These are phyloP conservation scores for Neocucurbitaria cava DNA, from an alignment of 2,329 filamentous ascomycete species.

Conservation along the genomic window DNA sequence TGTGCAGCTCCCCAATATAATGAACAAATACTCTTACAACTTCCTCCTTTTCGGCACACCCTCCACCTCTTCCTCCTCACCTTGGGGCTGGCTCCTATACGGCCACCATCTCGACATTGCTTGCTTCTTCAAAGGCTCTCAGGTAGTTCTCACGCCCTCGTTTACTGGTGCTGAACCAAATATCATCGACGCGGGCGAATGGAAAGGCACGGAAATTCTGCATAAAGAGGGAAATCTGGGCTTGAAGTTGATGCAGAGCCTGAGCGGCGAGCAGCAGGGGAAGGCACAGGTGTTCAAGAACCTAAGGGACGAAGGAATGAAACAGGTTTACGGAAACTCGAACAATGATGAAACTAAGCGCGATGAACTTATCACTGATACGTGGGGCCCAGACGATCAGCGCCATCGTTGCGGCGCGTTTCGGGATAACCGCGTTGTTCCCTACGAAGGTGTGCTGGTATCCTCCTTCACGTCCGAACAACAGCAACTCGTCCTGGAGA, in stretches of 20 bases:
- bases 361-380: conserved; percentile 57
- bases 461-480: conserved; percentile 58
- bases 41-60: conserved; percentile 73
- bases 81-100: conserved; percentile 79
- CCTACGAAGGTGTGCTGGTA: conserved; percentile 71
- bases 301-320: conserved; percentile 72
- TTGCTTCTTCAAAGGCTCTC: conserved; percentile 68
- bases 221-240: conserved; percentile 69
- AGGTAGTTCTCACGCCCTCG: conserved; percentile 74
- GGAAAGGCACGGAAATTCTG: conserved; percentile 70
- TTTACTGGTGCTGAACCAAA: conserved; percentile 86
- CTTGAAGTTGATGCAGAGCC: conserved; percentile 72
- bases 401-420: conserved; percentile 79
- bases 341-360: conserved; percentile 32
- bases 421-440: conserved; percentile 77
- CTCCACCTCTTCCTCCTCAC: conserved; percentile 55
- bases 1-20: conserved; percentile 65
- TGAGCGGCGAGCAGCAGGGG: conserved; percentile 56
- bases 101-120: conserved; percentile 80
- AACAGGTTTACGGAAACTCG: conserved; percentile 46
- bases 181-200: conserved; percentile 69
- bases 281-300: conserved; percentile 64
- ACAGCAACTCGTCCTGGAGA: conserved; percentile 62
- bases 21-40: conserved; percentile 81
- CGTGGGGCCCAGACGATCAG: conserved; percentile 84